Evolutionary conservation across 2,329 filamentous ascomycete species (phyloP).

Genomic region (Alternaria tenuissima): DNA sequence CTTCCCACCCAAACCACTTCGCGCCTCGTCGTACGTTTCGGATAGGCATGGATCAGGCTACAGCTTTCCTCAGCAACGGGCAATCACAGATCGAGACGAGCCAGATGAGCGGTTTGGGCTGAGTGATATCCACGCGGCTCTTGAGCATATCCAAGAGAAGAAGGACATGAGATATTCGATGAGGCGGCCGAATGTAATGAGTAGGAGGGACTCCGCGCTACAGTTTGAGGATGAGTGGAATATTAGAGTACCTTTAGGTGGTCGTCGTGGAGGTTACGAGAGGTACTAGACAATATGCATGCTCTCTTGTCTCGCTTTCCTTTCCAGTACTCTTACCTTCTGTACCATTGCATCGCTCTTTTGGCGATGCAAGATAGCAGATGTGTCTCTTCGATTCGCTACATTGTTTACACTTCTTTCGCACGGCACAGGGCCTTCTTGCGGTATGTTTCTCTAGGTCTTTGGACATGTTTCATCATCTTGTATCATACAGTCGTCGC

Average conservation of each 20-base stretch:
- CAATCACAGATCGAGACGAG: background rate
- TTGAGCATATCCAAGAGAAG: constrained; percentile 15
- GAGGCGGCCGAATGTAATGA: background rate
- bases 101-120: constrained; percentile 1
- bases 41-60: constrained; percentile 12
- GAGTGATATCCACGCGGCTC: constrained; percentile 7
- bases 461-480: background rate
- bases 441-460: background rate
- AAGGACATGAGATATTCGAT: background rate
- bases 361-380: background rate
- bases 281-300: background rate
- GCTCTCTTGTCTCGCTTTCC: background rate
- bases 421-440: too few species aligned
- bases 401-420: background rate
- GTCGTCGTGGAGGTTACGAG: background rate
- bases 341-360: background rate
- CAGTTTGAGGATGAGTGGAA: constrained; percentile 17
- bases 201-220: background rate
- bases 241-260: background rate
- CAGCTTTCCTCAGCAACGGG: background rate
- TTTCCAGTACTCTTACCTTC: background rate
- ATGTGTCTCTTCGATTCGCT: background rate
- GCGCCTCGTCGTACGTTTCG: constrained; percentile 14
- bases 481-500: background rate
- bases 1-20: constrained; percentile 19